Conservation (phyloP, 257 asterid genomes). For the Ilex asprella region DNA sequence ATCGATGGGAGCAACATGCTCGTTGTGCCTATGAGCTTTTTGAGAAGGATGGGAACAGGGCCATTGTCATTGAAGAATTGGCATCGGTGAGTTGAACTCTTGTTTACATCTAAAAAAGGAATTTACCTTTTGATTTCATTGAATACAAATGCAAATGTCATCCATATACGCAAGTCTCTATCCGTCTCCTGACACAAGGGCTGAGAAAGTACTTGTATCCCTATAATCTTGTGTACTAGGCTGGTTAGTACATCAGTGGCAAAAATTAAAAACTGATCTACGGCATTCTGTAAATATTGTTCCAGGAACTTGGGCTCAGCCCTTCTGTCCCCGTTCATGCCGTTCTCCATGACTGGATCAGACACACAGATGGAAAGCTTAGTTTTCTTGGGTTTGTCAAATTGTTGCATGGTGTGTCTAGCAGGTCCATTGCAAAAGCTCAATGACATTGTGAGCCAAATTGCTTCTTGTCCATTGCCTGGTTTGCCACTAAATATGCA, state of each 20-base stretch:
- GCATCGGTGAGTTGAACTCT: slow-evolving; percentile 55
- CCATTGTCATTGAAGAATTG: slow-evolving; percentile 84
- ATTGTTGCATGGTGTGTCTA: slow-evolving; percentile 67
- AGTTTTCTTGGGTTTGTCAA: slow-evolving; percentile 81
- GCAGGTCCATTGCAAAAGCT: slow-evolving; percentile 60
- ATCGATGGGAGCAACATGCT: slow-evolving; percentile 85
- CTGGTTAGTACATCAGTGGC: no score
- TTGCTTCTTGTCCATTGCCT: slow-evolving; percentile 2
- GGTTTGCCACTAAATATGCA: slow-evolving; percentile 1
- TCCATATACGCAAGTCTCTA: no score
- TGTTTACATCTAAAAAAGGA: not conserved
- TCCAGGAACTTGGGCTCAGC: slow-evolving; percentile 87
- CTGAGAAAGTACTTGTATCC: not conserved
- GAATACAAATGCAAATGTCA: not conserved
- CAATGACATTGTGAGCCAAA: slow-evolving; percentile 29
- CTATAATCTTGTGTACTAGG: not conserved
- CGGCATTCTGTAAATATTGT: slow-evolving; percentile 5
- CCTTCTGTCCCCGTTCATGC: slow-evolving; percentile 81
- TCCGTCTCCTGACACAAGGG: no score
- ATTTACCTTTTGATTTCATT: no score
- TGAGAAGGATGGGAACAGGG: slow-evolving; percentile 83
- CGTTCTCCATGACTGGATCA: slow-evolving; percentile 82
- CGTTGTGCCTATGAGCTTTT: slow-evolving; percentile 83
- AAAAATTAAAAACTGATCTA: no score
- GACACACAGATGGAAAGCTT: slow-evolving; percentile 82